A percentile compares a stretch with the other conserved stretches of the same genome.
These are phyloP conservation scores for Paspalum notatum DNA, from an alignment of 176 grass and related monocot species.

Conservation along the genomic window DNA sequence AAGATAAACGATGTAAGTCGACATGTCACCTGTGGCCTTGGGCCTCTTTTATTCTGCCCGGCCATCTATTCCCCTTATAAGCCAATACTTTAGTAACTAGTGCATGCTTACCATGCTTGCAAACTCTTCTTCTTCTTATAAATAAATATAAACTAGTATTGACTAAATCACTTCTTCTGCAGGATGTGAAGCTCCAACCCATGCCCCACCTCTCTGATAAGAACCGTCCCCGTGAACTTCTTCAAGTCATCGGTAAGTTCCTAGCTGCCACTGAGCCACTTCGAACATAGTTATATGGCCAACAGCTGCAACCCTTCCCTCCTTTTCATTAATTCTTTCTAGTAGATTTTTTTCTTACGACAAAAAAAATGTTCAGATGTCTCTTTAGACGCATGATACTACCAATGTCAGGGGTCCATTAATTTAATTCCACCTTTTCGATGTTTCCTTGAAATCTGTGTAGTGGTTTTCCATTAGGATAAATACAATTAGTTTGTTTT, in stretches of 20 bases:
- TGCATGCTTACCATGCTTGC: constrained; percentile 3
- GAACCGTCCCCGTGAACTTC: constrained; percentile 60
- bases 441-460: background rate
- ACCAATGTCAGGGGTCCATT: background rate
- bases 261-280: constrained; percentile 9
- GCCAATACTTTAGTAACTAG: background rate
- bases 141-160: background rate
- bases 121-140: constrained; percentile 44
- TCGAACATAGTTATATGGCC: constrained; percentile 5
- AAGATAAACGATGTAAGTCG: constrained; percentile 88
- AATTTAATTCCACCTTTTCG: background rate
- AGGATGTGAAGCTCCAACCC: constrained; percentile 84
- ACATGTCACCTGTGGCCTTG: background rate
- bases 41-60: background rate
- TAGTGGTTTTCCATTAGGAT: background rate
- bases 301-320: background rate
- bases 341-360: background rate
- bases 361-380: background rate
- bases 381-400: background rate
- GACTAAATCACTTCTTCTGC: constrained; percentile 35
- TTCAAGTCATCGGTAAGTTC: constrained; percentile 84
- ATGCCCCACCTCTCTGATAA: constrained; percentile 69
- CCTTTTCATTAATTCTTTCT: constrained; percentile 12
- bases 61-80: constrained; percentile 17
- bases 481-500: background rate